Evolutionary conservation across 1,284 basidiomycete species (phyloP), one percentile per base, ranked within the genome.

Genomic region (Pholiota adiposa): DNA sequence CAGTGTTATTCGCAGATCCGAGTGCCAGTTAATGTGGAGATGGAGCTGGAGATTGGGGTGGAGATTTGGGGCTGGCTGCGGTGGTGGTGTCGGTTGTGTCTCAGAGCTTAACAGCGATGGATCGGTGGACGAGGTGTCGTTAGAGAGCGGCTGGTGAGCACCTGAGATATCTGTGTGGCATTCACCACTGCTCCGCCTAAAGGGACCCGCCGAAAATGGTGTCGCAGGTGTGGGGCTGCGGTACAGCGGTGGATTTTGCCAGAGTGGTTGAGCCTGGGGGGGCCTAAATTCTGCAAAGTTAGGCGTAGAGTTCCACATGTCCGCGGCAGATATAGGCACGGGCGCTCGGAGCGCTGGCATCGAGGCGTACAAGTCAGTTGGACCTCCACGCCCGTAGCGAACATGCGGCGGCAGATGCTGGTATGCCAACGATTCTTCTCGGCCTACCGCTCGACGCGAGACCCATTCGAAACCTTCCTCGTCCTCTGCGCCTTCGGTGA

Each of bases 391-490:
- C 0, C 85, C 83, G 65, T 89, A 88, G n/a, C 88, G 84, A 58
- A 89, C 73, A 67, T 91, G 89, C 2, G 88, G 87, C 3, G 87
- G 87, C 23, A 89, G 77, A 67, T 88, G 84, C 59, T 87, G 84
- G 68, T 88, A 88, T 18, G 83, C 83, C 19, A 84, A 82, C 16
- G 81, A 73, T 60, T 88, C 87, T 64, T 88, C 86, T 55, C 79
- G 75, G 6, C 80, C 79, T 11, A 83, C 83, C 19, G 84, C 85
- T 59, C 81, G 78, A 34, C 90, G 79, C 4, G 89, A 84, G 21
- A 93, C 88, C 91, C 91, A 93, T 73, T 92, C 90, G 66, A 86
- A 93, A 25, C 83, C 89, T 18, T 88, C 87, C 14, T 86, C 84
- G 25, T 85, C 85, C 29, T 75, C 75, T 27, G 60, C 73, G 25